A percentile compares a stretch with the other conserved stretches of the same genome.
Evolutionary conservation across 23 red algal genomes (phyloP).

Genomic region (Gracilaria vermiculophylla): DNA sequence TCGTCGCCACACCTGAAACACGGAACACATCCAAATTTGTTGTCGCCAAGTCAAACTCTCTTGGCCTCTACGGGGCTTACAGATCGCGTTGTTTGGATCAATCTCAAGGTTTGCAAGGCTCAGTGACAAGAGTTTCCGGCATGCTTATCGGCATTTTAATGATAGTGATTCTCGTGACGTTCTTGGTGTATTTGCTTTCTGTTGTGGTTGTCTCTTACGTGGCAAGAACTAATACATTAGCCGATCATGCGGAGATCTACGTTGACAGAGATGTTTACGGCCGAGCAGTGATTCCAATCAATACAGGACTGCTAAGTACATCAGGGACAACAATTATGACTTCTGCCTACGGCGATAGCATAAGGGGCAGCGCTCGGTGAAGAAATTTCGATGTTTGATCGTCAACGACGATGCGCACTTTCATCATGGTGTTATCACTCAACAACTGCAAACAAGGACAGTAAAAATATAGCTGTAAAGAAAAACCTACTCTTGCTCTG

Average conservation of each 20-base stretch:
- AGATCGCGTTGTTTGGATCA: background rate
- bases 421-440: too few species aligned
- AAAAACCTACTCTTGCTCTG: too few species aligned
- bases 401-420: background rate
- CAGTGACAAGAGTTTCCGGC: background rate
- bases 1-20: slow-evolving; percentile 31
- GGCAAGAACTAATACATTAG: background rate
- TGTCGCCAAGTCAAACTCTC: slow-evolving; percentile 43
- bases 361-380: background rate
- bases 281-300: slow-evolving; percentile 9
- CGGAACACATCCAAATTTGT: slow-evolving; percentile 24
- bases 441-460: too few species aligned
- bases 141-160: slow-evolving; percentile 31
- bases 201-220: background rate
- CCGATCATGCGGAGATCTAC: slow-evolving; percentile 4
- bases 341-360: background rate
- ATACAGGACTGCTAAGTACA: background rate
- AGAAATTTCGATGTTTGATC: background rate
- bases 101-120: background rate
- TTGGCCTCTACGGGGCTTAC: slow-evolving; percentile 49
- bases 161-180: slow-evolving; percentile 8
- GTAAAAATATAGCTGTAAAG: too few species aligned
- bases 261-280: slow-evolving; percentile 53
- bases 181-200: slow-evolving; percentile 20
- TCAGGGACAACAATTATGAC: background rate